These are phyloP conservation scores for Aspergillus sparsus DNA, from an alignment of 495 filamentous ascomycete species.

Conservation along the genomic window DNA sequence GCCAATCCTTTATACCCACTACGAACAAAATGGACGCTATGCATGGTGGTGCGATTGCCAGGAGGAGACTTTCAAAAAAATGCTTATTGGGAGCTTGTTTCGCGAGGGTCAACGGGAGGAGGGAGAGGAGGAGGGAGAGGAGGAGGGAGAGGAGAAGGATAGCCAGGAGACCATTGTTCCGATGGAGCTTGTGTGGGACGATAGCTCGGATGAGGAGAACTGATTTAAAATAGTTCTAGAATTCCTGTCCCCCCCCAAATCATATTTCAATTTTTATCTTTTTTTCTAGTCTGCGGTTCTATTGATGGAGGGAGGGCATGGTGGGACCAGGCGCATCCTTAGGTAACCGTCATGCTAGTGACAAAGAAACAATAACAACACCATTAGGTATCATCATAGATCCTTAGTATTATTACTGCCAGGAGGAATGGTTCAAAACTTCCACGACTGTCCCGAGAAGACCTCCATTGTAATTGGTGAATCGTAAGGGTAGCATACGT, in stretches of 20 bases:
- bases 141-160: not conserved
- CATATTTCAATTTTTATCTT: too few relatives aligned
- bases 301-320: too few relatives aligned
- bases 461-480: not conserved
- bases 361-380: too few relatives aligned
- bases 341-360: too few relatives aligned
- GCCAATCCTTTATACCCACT: not conserved
- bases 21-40: slow-evolving; percentile 1
- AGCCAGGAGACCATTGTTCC: not conserved
- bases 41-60: slow-evolving; percentile 18
- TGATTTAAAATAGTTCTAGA: not conserved
- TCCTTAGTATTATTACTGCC: too few relatives aligned
- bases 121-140: not conserved
- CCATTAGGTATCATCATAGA: too few relatives aligned
- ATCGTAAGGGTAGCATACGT: not conserved
- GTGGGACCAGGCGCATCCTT: too few relatives aligned
- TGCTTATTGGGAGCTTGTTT: slow-evolving; percentile 13
- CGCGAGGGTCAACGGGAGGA: not conserved
- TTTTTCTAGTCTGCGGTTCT: too few relatives aligned
- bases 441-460: not conserved
- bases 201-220: not conserved
- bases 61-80: slow-evolving; percentile 5
- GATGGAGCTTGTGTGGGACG: not conserved
- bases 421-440: too few relatives aligned
- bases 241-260: too few relatives aligned